phyloP scores from a whole-genome alignment of 139 green algal genomes.

The Micromonas pusilla region DNA sequence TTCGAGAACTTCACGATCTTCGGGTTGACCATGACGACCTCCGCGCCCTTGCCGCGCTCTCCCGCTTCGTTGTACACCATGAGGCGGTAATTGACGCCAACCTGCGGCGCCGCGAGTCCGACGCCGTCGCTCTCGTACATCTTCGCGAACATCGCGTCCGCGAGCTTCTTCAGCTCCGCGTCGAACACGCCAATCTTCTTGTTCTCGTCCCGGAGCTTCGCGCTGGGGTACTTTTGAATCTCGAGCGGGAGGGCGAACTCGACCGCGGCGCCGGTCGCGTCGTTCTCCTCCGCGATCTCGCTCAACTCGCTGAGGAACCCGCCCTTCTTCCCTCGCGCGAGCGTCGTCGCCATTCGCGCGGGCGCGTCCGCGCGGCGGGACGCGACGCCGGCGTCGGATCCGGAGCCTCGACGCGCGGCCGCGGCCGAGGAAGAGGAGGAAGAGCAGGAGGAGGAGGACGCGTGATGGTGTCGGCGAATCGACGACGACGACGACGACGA shows the following conservation, averaged over 20 bases:
- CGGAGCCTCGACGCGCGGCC: too few species aligned
- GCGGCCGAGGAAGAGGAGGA: too few species aligned
- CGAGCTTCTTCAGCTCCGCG: not conserved
- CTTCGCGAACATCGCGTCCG: constrained; percentile 21
- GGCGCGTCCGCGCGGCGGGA: too few species aligned
- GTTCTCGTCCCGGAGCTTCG: constrained; percentile 14
- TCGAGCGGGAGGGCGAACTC: constrained; percentile 4
- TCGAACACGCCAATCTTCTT: constrained; percentile 10
- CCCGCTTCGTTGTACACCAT: constrained; percentile 95
- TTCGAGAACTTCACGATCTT: constrained; percentile 59
- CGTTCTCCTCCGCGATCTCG: not conserved
- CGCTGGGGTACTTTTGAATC: constrained; percentile 9
- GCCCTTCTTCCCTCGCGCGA: not conserved
- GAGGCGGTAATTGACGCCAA: constrained; percentile 91
- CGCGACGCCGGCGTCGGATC: too few species aligned
- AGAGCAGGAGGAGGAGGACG: too few species aligned
- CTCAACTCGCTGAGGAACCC: not conserved
- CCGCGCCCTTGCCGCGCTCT: constrained; percentile 47
- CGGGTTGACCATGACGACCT: constrained; percentile 93
- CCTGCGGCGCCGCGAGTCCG: constrained; percentile 84
- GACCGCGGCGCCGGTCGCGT: not conserved
- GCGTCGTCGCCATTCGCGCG: too few species aligned
- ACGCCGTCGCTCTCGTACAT: constrained; percentile 81
- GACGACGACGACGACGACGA: too few species aligned
- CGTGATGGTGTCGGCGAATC: too few species aligned